Conservation (phyloP, 306 rosid genomes). For the Vigna angularis region DNA sequence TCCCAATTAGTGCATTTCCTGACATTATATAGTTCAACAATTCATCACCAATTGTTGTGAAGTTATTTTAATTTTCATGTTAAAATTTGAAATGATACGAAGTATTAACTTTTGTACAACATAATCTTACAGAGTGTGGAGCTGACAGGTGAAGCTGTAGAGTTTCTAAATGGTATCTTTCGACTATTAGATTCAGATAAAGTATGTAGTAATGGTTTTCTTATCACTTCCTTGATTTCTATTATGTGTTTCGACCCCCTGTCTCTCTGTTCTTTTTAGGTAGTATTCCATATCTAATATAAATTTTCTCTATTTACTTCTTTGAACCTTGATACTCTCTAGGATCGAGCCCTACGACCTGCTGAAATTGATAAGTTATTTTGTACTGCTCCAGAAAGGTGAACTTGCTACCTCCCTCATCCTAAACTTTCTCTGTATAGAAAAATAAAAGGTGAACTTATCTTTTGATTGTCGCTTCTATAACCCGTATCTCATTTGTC, state of each 20-base stretch:
- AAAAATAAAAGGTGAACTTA: conserved; percentile 54
- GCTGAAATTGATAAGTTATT: conserved; percentile 80
- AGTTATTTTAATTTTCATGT: conserved; percentile 31
- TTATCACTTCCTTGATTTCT: conserved; percentile 7
- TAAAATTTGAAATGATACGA: conserved; percentile 30
- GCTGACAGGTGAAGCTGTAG: conserved; percentile 85
- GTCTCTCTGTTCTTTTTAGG: neutral
- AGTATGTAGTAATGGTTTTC: conserved; percentile 57
- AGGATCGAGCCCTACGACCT: conserved; percentile 87
- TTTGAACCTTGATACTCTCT: conserved; percentile 46
- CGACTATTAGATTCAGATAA: conserved; percentile 79
- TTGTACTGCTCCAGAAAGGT: conserved; percentile 95
- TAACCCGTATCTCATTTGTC: neutral
- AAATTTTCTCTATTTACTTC: conserved; percentile 39
- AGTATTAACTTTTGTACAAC: conserved; percentile 38
- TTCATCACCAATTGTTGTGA: conserved; percentile 15
- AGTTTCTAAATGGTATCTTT: conserved; percentile 84
- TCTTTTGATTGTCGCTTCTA: neutral
- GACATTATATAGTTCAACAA: conserved; percentile 9
- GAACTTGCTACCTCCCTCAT: conserved; percentile 33
- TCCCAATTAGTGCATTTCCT: conserved; percentile 30
- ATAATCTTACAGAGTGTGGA: conserved; percentile 81
- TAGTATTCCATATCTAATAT: conserved; percentile 39
- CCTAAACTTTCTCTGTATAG: conserved; percentile 6
- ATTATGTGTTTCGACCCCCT: conserved; percentile 11